A percentile compares a stretch with the other conserved stretches of the same genome.
phyloP scores from a whole-genome alignment of 768 basidiomycete species.

The button mushroom (Agaricus bisporus) region DNA sequence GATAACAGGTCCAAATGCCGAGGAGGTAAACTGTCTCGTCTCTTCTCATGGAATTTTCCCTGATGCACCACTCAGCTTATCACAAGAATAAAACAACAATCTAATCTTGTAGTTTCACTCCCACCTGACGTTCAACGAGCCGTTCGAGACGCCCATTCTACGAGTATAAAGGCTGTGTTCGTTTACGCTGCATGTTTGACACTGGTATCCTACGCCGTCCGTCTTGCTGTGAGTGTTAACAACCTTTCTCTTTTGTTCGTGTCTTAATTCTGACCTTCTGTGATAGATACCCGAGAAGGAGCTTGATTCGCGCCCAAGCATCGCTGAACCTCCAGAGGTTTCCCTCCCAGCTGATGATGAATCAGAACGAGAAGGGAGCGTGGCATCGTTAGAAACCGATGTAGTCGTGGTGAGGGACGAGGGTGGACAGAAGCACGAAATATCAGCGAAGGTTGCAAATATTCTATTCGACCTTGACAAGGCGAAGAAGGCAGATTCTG shows the following conservation, averaged over 20 bases:
- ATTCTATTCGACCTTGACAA: no score
- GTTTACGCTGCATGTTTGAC: slow-evolving; percentile 53
- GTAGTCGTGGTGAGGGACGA: no score
- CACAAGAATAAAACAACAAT: slow-evolving; percentile 52
- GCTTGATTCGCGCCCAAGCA: slow-evolving; percentile 26
- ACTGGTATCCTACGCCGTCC: slow-evolving; percentile 49
- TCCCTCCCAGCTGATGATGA: neutral
- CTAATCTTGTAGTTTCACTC: slow-evolving; percentile 45
- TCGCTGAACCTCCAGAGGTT: neutral
- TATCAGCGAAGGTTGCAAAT: no score
- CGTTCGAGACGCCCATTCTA: slow-evolving; percentile 56
- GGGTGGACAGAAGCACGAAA: no score
- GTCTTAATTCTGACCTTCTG: neutral
- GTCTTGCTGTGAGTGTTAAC: slow-evolving; percentile 44
- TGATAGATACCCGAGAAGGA: slow-evolving; percentile 35
- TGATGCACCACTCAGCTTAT: slow-evolving; percentile 39
- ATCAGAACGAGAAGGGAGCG: no score
- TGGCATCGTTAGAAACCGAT: no score
- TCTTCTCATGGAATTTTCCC: neutral
- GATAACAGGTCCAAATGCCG: slow-evolving; percentile 45
- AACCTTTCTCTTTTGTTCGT: neutral
- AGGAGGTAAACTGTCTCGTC: slow-evolving; percentile 31
- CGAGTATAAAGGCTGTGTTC: slow-evolving; percentile 57
- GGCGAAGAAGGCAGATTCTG: no score
- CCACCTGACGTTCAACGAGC: slow-evolving; percentile 43